Base-by-base conservation (phyloP, 345 rosid genomes). In the Sisymbrium altissimum region DNA sequence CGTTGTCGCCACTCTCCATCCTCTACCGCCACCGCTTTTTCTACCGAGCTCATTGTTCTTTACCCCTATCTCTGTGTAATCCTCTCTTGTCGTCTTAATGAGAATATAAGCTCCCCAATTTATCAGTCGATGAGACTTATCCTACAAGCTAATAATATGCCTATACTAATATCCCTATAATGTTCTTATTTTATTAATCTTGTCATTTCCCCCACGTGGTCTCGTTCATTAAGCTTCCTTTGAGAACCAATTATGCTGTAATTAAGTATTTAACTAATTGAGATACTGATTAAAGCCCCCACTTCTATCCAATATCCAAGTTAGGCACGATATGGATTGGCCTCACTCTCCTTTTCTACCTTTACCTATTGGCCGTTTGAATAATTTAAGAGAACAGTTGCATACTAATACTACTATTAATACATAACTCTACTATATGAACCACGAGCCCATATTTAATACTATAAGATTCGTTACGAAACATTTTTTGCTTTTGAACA, bases 281-380 rank as follows among this genome's bases (percentile, higher is more conserved):
- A 61, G 75, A 71, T 71, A 61, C 75, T 60, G 9, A 49, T 71
- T 61, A 71, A 61, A 61, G 60, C 40, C 10, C 60, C 30, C 12
- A 21, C 48, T 18, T 32, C n/a, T 41, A n/a, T n/a, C n/a, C n/a
- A n/a, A n/a, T 68, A 41, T 12, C 9, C 6, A 1, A 68, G 33
- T 32, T 56, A 19, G 48, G 38, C 11, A 43, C 39, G 67, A 48
- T 59, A 35, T 70, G 29, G 39, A 58, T 59, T 35, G 49, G 67
- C 57, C 21, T 3, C 59, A 11, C 50, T 59, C 48, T 46, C 36
- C 27, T 32, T 59, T n/a, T 58, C 38, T 23, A 60, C 58, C 66
- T 59, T 36, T 38, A 48, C 59, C 59, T 71, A 23, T 71, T 65
- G 75, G 74, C 67, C 45, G 29, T 36, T 10, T 14, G 14, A 41